A percentile compares a stretch with the other conserved stretches of the same genome.
These are phyloP conservation scores for Xerophyta viscosa DNA, from an alignment of 106 monocot species.

Conservation along the genomic window DNA sequence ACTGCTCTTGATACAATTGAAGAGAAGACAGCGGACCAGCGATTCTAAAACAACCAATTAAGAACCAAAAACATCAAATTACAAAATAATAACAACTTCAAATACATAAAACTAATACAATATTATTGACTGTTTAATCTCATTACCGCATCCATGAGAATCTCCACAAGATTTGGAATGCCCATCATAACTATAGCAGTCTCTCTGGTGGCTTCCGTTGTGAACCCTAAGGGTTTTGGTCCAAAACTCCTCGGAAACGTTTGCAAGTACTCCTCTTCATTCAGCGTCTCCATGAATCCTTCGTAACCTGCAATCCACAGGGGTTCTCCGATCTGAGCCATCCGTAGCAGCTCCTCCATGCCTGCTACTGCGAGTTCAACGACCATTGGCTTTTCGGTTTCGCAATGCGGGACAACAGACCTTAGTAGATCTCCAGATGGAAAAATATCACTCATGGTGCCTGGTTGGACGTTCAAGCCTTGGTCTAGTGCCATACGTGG, in stretches of 20 bases:
- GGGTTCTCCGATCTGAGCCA: conserved; percentile 73
- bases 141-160: conserved; percentile 87
- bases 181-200: conserved; percentile 76
- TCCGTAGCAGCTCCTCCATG: conserved; percentile 71
- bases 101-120: too few species aligned
- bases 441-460: conserved; percentile 24
- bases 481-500: conserved; percentile 7
- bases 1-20: conserved; percentile 75
- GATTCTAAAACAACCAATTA: conserved; percentile 37
- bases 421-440: conserved; percentile 41
- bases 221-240: conserved; percentile 48
- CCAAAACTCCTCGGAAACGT: conserved; percentile 71
- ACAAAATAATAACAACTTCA: too few species aligned
- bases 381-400: conserved; percentile 61
- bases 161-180: conserved; percentile 70
- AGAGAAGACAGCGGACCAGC: conserved; percentile 75
- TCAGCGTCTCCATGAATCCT: conserved; percentile 28
- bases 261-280: conserved; percentile 64
- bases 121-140: too few species aligned
- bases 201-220: conserved; percentile 68
- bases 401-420: conserved; percentile 20
- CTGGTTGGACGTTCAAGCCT: too few species aligned
- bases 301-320: conserved; percentile 40
- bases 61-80: too few species aligned
- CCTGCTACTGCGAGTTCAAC: conserved; percentile 90